A percentile compares a stretch with the other conserved stretches of the same genome.
Conservation (phyloP, 2,329 filamentous ascomycete genomes). For the Fusarium dimerum region DNA sequence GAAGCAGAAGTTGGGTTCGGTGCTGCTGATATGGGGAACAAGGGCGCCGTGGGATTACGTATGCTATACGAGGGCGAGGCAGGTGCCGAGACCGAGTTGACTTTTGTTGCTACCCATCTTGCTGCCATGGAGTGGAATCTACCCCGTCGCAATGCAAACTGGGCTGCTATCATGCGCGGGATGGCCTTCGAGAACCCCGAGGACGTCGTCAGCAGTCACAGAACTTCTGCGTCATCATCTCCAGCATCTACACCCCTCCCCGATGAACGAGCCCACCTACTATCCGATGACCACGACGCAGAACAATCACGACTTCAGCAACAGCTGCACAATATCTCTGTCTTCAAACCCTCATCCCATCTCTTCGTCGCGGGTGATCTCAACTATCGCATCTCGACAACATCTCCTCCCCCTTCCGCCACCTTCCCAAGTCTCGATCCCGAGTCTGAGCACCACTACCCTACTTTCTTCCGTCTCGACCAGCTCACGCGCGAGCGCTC, state of each 20-base stretch:
- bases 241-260: slow-evolving; percentile 23
- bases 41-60: slow-evolving; percentile 83
- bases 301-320: slow-evolving; percentile 41
- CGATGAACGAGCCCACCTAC: slow-evolving; percentile 34
- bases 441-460: slow-evolving; percentile 62
- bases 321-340: slow-evolving; percentile 56
- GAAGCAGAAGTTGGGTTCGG: slow-evolving; percentile 86
- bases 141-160: slow-evolving; percentile 79
- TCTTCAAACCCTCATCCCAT: slow-evolving; percentile 75
- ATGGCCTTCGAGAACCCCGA: slow-evolving; percentile 70
- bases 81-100: slow-evolving; percentile 61
- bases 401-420: slow-evolving; percentile 61
- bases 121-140: slow-evolving; percentile 84
- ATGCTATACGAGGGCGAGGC: slow-evolving; percentile 54
- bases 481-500: slow-evolving; percentile 74
- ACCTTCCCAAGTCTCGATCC: slow-evolving; percentile 62
- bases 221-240: slow-evolving; percentile 24
- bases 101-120: slow-evolving; percentile 85
- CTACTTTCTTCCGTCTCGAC: slow-evolving; percentile 69
- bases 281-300: slow-evolving; percentile 37
- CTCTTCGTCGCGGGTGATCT: slow-evolving; percentile 89
- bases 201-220: slow-evolving; percentile 35
- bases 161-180: slow-evolving; percentile 78
- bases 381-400: slow-evolving; percentile 85
- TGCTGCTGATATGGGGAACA: slow-evolving; percentile 87